phyloP scores from a whole-genome alignment of 176 grass and related monocot species.

The Hordeum marinum region DNA sequence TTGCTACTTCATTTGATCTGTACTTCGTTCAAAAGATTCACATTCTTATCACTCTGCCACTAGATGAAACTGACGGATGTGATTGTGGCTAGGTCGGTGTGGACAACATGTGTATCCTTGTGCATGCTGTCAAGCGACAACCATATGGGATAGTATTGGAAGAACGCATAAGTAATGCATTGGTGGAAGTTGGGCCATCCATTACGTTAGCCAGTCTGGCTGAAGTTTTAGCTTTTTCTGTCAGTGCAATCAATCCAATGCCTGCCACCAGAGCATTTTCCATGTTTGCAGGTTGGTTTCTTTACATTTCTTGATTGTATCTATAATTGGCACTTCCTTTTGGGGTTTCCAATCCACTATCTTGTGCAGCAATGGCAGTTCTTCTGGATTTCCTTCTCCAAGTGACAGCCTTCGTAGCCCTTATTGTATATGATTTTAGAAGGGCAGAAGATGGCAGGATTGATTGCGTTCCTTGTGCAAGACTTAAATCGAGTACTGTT shows the following conservation, averaged over 20 bases:
- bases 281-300: constrained; percentile 93
- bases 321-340: constrained; percentile 14
- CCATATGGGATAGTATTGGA: constrained; percentile 57
- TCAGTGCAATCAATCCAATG: constrained; percentile 89
- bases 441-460: constrained; percentile 78
- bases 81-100: constrained; percentile 73
- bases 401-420: constrained; percentile 83
- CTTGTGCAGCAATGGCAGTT: constrained; percentile 89
- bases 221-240: constrained; percentile 89
- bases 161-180: constrained; percentile 61
- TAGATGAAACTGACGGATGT: constrained; percentile 29
- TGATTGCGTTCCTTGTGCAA: constrained; percentile 87
- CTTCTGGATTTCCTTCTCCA: constrained; percentile 96
- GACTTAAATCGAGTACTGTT: constrained; percentile 26
- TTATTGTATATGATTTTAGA: constrained; percentile 86
- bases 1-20: constrained; percentile 9
- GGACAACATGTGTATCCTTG: constrained; percentile 99
- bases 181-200: constrained; percentile 96
- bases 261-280: constrained; percentile 93
- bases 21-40: constrained; percentile 13
- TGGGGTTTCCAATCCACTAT: constrained; percentile 24
- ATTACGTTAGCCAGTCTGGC: constrained; percentile 93
- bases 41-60: constrained; percentile 7
- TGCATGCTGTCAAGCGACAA: constrained; percentile 93
- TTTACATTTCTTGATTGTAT: constrained; percentile 26